Conservation (phyloP, 2,329 filamentous ascomycete species). For the Simplicillium aogashimaense region DNA sequence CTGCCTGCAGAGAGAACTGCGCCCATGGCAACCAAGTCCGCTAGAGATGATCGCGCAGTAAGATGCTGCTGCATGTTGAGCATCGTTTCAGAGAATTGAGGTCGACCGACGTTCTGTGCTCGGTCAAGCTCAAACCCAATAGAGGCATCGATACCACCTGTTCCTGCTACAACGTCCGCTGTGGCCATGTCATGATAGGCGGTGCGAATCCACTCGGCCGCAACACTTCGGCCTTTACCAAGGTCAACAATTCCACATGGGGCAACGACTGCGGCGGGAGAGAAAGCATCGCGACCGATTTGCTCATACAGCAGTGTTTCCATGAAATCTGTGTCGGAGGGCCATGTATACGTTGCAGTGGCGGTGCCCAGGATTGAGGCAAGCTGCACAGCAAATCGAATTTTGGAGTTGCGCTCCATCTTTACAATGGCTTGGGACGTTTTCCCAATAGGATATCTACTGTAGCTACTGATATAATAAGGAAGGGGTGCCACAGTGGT, state of each 20-base stretch:
- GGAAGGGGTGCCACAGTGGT: no score
- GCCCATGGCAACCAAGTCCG: conserved; percentile 22
- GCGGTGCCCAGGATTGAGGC: no score
- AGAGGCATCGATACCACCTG: conserved; percentile 15
- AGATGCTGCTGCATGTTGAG: conserved; percentile 13
- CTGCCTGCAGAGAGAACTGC: conserved; percentile 23
- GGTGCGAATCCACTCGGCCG: conserved; percentile 15
- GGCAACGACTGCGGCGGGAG: background rate
- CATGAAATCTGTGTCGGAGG: background rate
- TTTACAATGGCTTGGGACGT: no score
- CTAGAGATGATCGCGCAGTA: conserved; percentile 10
- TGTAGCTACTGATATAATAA: no score
- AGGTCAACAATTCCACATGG: background rate
- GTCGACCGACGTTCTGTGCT: conserved; percentile 12
- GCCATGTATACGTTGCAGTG: background rate
- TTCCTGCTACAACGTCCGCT: conserved; percentile 10
- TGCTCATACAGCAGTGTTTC: background rate
- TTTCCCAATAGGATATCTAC: no score
- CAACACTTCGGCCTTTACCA: conserved; percentile 25
- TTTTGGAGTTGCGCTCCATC: no score
- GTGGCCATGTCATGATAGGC: conserved; percentile 16
- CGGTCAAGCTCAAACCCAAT: conserved; percentile 15
- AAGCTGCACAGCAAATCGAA: no score
- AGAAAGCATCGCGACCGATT: background rate
- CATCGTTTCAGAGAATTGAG: conserved; percentile 14